Evolutionary conservation across 331 rosid species (phyloP).

Genomic region (Arachis monticola): DNA sequence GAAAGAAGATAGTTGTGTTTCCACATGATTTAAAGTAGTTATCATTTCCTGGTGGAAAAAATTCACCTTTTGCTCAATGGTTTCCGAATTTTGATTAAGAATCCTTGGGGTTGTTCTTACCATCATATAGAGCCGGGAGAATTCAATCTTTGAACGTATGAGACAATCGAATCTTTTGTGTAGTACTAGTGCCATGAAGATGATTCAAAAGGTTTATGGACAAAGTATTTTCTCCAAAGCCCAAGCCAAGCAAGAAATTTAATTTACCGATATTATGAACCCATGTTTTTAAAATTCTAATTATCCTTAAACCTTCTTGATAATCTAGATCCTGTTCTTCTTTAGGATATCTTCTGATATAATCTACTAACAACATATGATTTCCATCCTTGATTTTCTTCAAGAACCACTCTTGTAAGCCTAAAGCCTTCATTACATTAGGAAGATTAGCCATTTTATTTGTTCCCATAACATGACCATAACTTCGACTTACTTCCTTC

Average conservation of each 20-base stretch:
- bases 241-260: conserved; percentile 62
- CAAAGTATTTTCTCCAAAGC: conserved; percentile 68
- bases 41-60: conserved; percentile 55
- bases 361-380: conserved; percentile 42
- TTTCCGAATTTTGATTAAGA: conserved; percentile 58
- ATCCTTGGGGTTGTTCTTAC: conserved; percentile 51
- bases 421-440: conserved; percentile 62
- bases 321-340: conserved; percentile 53
- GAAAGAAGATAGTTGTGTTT: neutral
- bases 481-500: conserved; percentile 37
- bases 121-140: conserved; percentile 65
- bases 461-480: conserved; percentile 59
- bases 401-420: conserved; percentile 67
- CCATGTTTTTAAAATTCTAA: conserved; percentile 37
- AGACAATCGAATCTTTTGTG: conserved; percentile 63
- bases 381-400: conserved; percentile 43
- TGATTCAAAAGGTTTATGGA: conserved; percentile 47
- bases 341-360: conserved; percentile 42
- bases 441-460: conserved; percentile 73
- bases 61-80: conserved; percentile 55
- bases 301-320: conserved; percentile 45
- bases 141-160: conserved; percentile 51
- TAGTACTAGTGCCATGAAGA: conserved; percentile 57
- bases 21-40: conserved; percentile 47
- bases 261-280: conserved; percentile 53